These are phyloP conservation scores for Penicillium sp. DNA, from an alignment of 2,329 filamentous ascomycete genomes.

Conservation along the genomic window DNA sequence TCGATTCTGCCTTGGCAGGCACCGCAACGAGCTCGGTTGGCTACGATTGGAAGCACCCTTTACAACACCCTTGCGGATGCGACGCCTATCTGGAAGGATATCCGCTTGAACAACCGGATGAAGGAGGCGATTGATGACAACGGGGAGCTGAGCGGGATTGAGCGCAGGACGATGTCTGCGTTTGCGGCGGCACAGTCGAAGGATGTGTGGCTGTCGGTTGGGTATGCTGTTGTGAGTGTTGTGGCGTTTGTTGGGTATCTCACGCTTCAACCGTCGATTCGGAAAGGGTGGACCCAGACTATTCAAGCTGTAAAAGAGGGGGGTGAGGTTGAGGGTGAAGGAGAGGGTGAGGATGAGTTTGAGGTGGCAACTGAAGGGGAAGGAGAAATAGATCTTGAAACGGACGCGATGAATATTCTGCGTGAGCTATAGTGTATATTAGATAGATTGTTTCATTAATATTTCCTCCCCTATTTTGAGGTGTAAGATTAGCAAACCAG, in stretches of 20 bases:
- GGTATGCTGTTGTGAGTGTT: conserved; percentile 27
- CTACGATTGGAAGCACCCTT: conserved; percentile 28
- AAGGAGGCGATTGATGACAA: conserved; percentile 27
- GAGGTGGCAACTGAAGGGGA: no score
- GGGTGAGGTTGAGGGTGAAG: no score
- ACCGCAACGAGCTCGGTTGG: conserved; percentile 28
- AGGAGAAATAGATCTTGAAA: no score
- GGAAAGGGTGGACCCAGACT: no score
- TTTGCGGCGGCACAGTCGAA: conserved; percentile 22
- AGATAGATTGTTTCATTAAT: no score
- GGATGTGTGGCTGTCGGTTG: conserved; percentile 32
- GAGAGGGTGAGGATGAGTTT: no score
- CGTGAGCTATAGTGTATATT: no score
- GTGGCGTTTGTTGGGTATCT: conserved; percentile 31
- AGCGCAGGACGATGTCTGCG: conserved; percentile 21
- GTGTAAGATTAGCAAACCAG: no score
- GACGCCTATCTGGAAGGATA: conserved; percentile 30
- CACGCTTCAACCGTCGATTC: no score
- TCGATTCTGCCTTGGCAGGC: conserved; percentile 35
- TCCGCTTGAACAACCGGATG: conserved; percentile 32
- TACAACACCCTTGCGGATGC: conserved; percentile 30
- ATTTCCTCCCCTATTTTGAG: no score
- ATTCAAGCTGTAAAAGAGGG: no score
- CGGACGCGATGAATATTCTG: no score
- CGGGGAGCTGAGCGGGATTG: conserved; percentile 18